A percentile compares a stretch with the other conserved stretches of the same genome.
phyloP scores from a whole-genome alignment of 2,329 filamentous ascomycete species.

The Dendrostoma leiphaemia region DNA sequence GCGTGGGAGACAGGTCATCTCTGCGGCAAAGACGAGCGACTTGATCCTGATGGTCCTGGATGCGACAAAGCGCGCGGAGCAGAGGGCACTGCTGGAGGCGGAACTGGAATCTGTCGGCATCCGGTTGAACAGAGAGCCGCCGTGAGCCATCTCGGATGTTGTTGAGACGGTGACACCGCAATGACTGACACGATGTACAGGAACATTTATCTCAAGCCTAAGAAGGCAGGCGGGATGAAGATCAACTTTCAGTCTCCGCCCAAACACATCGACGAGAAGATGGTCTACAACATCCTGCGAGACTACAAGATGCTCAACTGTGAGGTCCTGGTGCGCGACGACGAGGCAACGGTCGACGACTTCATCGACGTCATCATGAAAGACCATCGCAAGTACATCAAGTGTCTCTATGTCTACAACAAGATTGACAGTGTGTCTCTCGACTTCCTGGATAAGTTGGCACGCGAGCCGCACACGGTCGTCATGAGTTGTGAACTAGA shows the following conservation, averaged over 20 bases:
- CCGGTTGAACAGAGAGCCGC: conserved; percentile 84
- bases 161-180: not conserved
- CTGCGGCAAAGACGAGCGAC: conserved; percentile 96
- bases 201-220: conserved; percentile 95
- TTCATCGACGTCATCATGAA: conserved; percentile 99
- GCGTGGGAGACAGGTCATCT: conserved; percentile 92
- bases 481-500: conserved; percentile 98
- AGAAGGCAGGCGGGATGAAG: conserved; percentile 97
- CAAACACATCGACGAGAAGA: conserved; percentile 92
- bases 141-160: conserved; percentile 51
- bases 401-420: conserved; percentile 96
- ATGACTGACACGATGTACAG: conserved; percentile 38
- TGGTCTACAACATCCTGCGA: conserved; percentile 94
- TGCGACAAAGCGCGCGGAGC: conserved; percentile 93
- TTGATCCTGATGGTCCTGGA: conserved; percentile 96
- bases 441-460: conserved; percentile 88
- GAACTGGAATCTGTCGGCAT: conserved; percentile 96
- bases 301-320: conserved; percentile 99
- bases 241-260: conserved; percentile 91
- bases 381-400: conserved; percentile 96
- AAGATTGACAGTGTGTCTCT: conserved; percentile 96
- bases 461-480: conserved; percentile 87
- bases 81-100: conserved; percentile 82
- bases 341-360: conserved; percentile 93
- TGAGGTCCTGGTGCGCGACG: conserved; percentile 92